Conservation (phyloP, 1,284 basidiomycete genomes). For the Exobasidium cylindrosporum region DNA sequence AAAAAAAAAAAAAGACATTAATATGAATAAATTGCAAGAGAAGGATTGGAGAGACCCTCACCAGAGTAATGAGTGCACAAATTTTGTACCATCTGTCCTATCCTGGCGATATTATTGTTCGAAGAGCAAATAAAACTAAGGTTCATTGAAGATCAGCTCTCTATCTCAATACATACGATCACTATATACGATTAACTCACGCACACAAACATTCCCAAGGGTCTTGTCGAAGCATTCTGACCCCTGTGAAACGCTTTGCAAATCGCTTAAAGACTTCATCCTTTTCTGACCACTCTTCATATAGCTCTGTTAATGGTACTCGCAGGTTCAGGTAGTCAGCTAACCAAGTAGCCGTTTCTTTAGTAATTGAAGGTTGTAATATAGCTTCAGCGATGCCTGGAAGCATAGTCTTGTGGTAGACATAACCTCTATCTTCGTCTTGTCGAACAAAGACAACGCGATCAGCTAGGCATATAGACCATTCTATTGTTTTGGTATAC, state of each 20-base stretch:
- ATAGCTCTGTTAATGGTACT: slow-evolving; percentile 71
- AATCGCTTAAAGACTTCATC: slow-evolving; percentile 75
- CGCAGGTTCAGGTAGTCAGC: slow-evolving; percentile 86
- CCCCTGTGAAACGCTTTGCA: slow-evolving; percentile 62
- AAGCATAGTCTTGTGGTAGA: slow-evolving; percentile 42
- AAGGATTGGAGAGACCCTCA: slow-evolving; percentile 15
- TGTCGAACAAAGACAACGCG: slow-evolving; percentile 51
- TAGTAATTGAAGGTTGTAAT: neutral
- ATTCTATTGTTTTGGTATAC: slow-evolving; percentile 34
- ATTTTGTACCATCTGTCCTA: slow-evolving; percentile 54
- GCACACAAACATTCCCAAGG: slow-evolving; percentile 67
- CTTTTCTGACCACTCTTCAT: slow-evolving; percentile 69
- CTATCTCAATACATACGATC: no score
- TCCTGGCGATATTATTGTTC: slow-evolving; percentile 76
- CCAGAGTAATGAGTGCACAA: slow-evolving; percentile 35
- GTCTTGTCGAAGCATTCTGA: slow-evolving; percentile 80
- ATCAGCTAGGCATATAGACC: slow-evolving; percentile 49
- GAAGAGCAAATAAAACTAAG: slow-evolving; percentile 85
- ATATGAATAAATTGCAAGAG: neutral
- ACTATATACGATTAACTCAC: slow-evolving; percentile 3
- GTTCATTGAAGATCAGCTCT: neutral
- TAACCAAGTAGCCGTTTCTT: slow-evolving; percentile 70
- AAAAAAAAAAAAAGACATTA: neutral
- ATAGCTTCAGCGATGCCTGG: neutral
- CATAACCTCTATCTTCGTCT: slow-evolving; percentile 33